Evolutionary conservation across 2,329 filamentous ascomycete species (phyloP), one percentile per base, ranked within the genome.

Genomic region (Monosporascus sp.): DNA sequence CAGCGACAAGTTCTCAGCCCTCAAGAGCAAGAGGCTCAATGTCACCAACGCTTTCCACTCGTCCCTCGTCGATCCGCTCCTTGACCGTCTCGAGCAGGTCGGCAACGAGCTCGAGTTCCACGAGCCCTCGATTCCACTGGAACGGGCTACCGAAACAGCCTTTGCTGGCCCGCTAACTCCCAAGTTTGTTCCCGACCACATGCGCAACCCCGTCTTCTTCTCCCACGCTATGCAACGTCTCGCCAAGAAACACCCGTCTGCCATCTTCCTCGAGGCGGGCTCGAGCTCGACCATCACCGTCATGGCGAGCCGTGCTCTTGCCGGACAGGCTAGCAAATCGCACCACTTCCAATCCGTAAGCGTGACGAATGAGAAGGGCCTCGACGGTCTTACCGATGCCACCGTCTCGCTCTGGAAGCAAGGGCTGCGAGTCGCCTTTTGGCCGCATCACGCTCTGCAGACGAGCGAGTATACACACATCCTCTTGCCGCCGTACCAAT

Each of bases 11-110:
- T 18, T 50, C 36, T 5, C 9, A 0, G 7, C 9, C 1, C 55
- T 70, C 37, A 69, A 62, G 48, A 51, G 15, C 24, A 77, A 76
- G 59, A 58, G 60, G 5, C 69, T 80, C 0, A 66, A 72, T 14
- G 73, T 77, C 1, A 74, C 75, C 0, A 70, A 79, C 52, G 76
- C 73, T 0, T 80, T 77, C 58, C 77, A 80, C 57, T 79, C 71
- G 0, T 46, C 51, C 0, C 62, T 79, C 0, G 70, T 74, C 0
- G 74, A 78, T 0, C 50, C 54, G 0, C 48, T 78, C 1, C 49
- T 69, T 7, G 15, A 46, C 1, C 37, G 54, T 0, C 60, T 75
- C 1, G 58, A 60, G 15, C 24, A 57, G 1, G 31, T 70, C 3
- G 71, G 58, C 0, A 50, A 62, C 4, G 56, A 36, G 0, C 7